Evolutionary conservation across 176 grass and related monocot genomes (phyloP), one percentile per base, ranked within the genome.

Genomic region (Avena sativa): DNA sequence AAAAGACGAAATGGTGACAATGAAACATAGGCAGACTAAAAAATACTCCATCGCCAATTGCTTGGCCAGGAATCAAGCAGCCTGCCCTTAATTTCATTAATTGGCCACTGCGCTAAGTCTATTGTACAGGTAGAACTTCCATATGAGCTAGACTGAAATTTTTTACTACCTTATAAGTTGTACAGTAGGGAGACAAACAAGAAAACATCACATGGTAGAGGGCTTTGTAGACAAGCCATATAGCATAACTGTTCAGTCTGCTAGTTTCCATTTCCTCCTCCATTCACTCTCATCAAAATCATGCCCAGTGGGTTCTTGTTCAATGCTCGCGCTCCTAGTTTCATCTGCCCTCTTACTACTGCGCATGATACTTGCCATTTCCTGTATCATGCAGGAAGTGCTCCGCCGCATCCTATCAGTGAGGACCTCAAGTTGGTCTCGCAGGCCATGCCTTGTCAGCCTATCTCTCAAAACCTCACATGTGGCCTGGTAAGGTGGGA

Each of bases 401-500:
- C 97, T 99, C 32, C 86, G 69, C 1, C 56, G 43, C 97, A 99
- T 99, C 81, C 90, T 94, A 83, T 91, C 85, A 51, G 44, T 85
- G 78, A 99, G 65, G 23, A 92, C 80, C 53, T 58, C 78, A 61
- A 93, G 79, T 78, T 90, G 86, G 40, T 94, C 89, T 79, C 86
- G 83, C 62, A 93, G 86, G 10, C 92, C 87, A 49, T 90, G 67
- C 83, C 81, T 89, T 14, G 90, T 86, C 70, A 99, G 71, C 63
- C 87, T 94, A 71, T 96, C 88, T 72, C 92, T 96, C 52, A 99
- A 56, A 57, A 96, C 82, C 80, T 89, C 74, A 86, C 92, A 99
- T 58, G 97, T 99, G 49, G 79, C 86, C 30, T 76, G 83, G 69
- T 96, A 99, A 87, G 94, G 97, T 15, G 97, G 94, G 81, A 96